A percentile compares a stretch with the other conserved stretches of the same genome.
Evolutionary conservation across 495 filamentous ascomycete genomes (phyloP).

Genomic region (Penicillium cinerascens): DNA sequence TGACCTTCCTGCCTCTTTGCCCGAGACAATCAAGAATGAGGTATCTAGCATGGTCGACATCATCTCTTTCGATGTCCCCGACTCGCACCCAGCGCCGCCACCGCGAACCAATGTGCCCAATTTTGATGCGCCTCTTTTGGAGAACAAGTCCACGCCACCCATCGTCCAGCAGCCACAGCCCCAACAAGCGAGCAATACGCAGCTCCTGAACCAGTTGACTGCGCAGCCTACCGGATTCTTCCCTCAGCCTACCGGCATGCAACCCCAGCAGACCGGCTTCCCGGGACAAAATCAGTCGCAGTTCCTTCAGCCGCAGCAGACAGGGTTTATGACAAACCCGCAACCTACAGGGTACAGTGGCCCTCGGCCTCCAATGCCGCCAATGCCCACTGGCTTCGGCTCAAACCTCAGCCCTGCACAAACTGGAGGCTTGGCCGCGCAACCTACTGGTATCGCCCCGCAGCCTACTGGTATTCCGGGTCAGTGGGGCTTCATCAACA

Average conservation of each 20-base stretch:
- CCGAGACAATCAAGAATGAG: constrained; percentile 88
- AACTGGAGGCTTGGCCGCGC: constrained; percentile 49
- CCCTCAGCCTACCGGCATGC: constrained; percentile 59
- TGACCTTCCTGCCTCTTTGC: constrained; percentile 66
- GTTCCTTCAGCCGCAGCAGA: constrained; percentile 45
- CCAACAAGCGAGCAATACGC: constrained; percentile 68
- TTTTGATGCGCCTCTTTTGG: constrained; percentile 62
- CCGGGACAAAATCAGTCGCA: constrained; percentile 39
- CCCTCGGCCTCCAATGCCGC: constrained; percentile 85
- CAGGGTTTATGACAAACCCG: constrained; percentile 50
- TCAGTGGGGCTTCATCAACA: constrained; percentile 97
- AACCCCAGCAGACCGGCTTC: constrained; percentile 45
- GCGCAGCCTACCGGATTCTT: constrained; percentile 63
- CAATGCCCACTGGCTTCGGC: constrained; percentile 85
- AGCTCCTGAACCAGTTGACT: constrained; percentile 72
- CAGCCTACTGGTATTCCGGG: constrained; percentile 97
- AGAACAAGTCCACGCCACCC: constrained; percentile 63
- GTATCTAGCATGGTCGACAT: constrained; percentile 99
- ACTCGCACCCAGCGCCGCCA: constrained; percentile 57
- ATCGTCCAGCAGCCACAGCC: constrained; percentile 86
- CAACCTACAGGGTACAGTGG: constrained; percentile 66
- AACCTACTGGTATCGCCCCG: constrained; percentile 63
- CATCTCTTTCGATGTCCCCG: constrained; percentile 89
- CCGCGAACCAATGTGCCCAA: constrained; percentile 69
- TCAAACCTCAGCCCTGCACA: constrained; percentile 62